Evolutionary conservation across 495 filamentous ascomycete genomes (phyloP), one percentile per base, ranked within the genome.

Genomic region (Melanomma pulvis-pyrius): DNA sequence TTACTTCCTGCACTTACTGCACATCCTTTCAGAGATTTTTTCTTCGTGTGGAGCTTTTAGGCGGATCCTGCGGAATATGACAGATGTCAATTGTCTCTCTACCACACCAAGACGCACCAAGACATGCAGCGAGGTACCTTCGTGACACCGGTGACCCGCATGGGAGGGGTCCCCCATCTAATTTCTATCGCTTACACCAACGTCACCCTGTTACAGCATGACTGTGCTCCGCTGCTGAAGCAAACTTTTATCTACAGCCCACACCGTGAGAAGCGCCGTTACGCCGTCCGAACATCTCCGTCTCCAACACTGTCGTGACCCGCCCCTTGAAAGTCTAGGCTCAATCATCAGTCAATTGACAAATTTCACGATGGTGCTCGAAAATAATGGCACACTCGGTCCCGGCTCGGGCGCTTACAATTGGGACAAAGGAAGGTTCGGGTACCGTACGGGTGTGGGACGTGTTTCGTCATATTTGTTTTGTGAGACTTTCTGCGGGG

Each of bases 131-230:
- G 25, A n/a, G 21, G 4, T 26, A 24, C 46, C 48, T 36, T 39
- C 25, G 59, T 61, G 26, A 36, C 13, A 61, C 59, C 2, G 56
- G 54, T 19, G 56, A 59, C 15, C 48, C 36, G 56, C 44, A 19
- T 11, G 8, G 39, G 24, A 49, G 44, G 39, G 36, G 24, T 48
- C 11, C 12, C 56, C 56, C 39, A 21, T 28, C 15, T 7, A 49
- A 17, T 21, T 28, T 22, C 41, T 21, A 32, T 57, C 53, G 53
- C 53, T 57, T 57, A 57, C 30, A 30, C n/a, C 28, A 39, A 41
- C 46, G 59, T 61, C 50, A 39, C 59, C 47, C 46, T 32, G 48
- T 0, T 47, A 61, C 59, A 24, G 29, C 59, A 51, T 53, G n/a
- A 52, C 30, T 32, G 26, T 30, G 51, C 60, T 53, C 49, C 34